Percentiles rank a stretch among this genome's conserved stretches.
These are phyloP conservation scores for Dillenia suffruticosa DNA, from an alignment of 164 flowering plant species.

Conservation along the genomic window DNA sequence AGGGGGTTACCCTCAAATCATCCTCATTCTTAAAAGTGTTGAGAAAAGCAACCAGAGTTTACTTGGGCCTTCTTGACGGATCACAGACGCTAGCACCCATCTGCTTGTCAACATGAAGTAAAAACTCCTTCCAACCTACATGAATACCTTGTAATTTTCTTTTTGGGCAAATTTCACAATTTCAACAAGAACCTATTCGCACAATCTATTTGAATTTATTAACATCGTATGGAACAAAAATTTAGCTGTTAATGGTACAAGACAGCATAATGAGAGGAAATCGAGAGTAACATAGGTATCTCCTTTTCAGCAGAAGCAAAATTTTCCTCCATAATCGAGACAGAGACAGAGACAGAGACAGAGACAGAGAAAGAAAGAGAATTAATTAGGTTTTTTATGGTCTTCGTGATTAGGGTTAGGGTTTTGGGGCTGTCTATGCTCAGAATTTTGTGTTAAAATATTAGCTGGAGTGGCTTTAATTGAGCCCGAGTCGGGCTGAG, in stretches of 20 bases:
- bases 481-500: too few relatives aligned
- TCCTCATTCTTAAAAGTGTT: slow-evolving; percentile 51
- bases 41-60: slow-evolving; percentile 56
- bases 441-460: too few relatives aligned
- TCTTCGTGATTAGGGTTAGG: too few relatives aligned
- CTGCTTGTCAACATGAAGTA: slow-evolving; percentile 42
- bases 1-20: slow-evolving; percentile 46
- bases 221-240: neutral
- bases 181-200: slow-evolving; percentile 55
- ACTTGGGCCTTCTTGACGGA: slow-evolving; percentile 60
- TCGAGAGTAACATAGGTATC: slow-evolving; percentile 5
- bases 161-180: slow-evolving; percentile 72
- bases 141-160: slow-evolving; percentile 48
- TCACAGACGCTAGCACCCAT: slow-evolving; percentile 64
- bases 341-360: too few relatives aligned
- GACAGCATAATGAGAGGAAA: neutral
- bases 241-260: neutral
- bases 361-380: too few relatives aligned
- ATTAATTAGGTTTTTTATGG: too few relatives aligned
- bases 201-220: neutral
- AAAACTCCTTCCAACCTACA: slow-evolving; percentile 84
- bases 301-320: slow-evolving; percentile 18
- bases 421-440: too few relatives aligned
- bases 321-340: slow-evolving; percentile 14
- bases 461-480: too few relatives aligned